Evolutionary conservation across 306 rosid genomes (phyloP).

Genomic region (Ormosia semicastrata): DNA sequence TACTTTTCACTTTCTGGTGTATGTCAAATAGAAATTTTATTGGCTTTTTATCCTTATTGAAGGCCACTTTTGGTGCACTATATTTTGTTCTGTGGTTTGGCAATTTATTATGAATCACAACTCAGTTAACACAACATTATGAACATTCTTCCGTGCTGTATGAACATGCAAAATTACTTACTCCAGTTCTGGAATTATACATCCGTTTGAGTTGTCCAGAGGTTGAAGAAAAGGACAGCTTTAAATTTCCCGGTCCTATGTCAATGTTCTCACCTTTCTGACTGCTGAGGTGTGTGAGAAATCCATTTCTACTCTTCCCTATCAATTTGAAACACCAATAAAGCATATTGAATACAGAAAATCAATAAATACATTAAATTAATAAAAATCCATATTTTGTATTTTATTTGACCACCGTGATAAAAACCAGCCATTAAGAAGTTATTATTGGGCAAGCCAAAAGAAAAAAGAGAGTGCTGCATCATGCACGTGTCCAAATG

Average conservation of each 20-base stretch:
- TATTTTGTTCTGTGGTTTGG: not conserved
- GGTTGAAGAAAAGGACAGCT: conserved; percentile 70
- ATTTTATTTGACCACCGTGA: not conserved
- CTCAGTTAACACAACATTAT: not conserved
- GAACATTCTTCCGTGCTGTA: not conserved
- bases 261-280: conserved; percentile 43
- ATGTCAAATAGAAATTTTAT: not conserved
- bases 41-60: not conserved
- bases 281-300: conserved; percentile 15
- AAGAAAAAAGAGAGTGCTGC: not conserved
- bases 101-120: not conserved
- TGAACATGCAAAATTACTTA: conserved; percentile 44
- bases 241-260: conserved; percentile 77
- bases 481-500: no score
- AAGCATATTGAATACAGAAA: not conserved
- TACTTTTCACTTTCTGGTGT: not conserved
- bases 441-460: not conserved
- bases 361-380: not conserved
- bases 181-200: conserved; percentile 65
- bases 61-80: not conserved
- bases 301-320: conserved; percentile 40
- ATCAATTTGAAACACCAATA: conserved; percentile 29
- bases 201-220: conserved; percentile 83
- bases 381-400: not conserved
- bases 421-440: not conserved